Base-by-base conservation (phyloP, 1,139 yeast genomes). In the Blastobotrys illinoisensis region DNA sequence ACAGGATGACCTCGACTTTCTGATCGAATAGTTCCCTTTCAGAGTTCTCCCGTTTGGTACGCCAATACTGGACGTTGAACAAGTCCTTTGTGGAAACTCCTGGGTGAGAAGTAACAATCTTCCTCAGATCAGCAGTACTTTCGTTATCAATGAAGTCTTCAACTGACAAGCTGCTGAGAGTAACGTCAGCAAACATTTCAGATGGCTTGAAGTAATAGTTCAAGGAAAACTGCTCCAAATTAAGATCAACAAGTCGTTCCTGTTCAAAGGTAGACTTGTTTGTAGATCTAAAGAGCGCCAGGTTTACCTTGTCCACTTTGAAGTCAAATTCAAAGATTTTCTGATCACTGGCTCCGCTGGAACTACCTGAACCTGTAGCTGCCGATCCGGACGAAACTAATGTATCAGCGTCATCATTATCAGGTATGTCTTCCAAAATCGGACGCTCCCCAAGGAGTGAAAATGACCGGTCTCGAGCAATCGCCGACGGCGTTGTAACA, bases 131-230 rank as follows among this genome's bases (percentile, higher is more conserved):
- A 1, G 78, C 75, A 3, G 83, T 76, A 1, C 85, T 81, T 0
- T 83, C 76, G 26, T 75, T 75, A 59, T 86, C 95, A 53, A 90
- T 82, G 66, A 81, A 83, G 67, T 93, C 98, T 50, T 88, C 82
- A 46, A 93, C 72, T 40, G 81, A 79, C 36, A 93, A 74, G 52
- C 87, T 88, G 13, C 79, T 78, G 51, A 93, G 78, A 1, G 75
- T 68, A 48, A 91, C 71, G 59, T 85, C 83, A 11, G 91, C 80
- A 59, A 79, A 79, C 85, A 90, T 80, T 52, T 81, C 87, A 52
- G 72, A 74, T 0, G 75, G 74, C 1, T 87, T 84, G 60, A 78
- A 84, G 68, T 72, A 81, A 59, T 86, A 82, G n/a, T 75, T 73
- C 46, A 93, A 71, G 24, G 74, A 74, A 56, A 91, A 78, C 1